These are phyloP conservation scores for Fulvia fulva DNA, from an alignment of 2,329 filamentous ascomycete species.

Conservation along the genomic window DNA sequence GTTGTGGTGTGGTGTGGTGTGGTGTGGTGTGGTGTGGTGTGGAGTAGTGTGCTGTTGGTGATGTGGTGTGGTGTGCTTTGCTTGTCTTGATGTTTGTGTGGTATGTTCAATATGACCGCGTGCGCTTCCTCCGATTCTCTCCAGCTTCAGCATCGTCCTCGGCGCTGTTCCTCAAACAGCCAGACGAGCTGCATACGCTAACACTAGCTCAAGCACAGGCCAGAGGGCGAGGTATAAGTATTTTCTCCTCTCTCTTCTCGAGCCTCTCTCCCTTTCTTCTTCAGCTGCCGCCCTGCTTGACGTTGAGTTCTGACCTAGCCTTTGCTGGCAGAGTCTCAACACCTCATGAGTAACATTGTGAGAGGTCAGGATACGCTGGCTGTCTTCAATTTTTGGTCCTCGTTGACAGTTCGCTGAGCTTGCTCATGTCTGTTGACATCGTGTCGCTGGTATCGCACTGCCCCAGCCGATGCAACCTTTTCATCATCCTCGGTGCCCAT, in stretches of 20 bases:
- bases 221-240: neutral
- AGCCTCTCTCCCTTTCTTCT: neutral
- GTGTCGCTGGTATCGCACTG: neutral
- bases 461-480: neutral
- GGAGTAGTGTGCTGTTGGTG: neutral
- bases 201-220: neutral
- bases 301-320: no score
- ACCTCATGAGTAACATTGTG: neutral
- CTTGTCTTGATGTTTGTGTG: neutral
- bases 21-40: neutral
- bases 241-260: neutral
- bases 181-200: no score
- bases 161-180: neutral
- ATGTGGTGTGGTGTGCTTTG: neutral
- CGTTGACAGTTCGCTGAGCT: constrained; percentile 3
- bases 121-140: neutral
- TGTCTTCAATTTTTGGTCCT: constrained; percentile 1
- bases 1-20: neutral
- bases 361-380: neutral
- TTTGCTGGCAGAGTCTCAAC: no score
- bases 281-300: no score
- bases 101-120: neutral
- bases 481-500: constrained; percentile 2
- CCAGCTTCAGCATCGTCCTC: neutral
- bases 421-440: constrained; percentile 5